Percentiles rank a stretch among this genome's conserved stretches.
Evolutionary conservation across 306 rosid species (phyloP).

Genomic region (Corylus americana): DNA sequence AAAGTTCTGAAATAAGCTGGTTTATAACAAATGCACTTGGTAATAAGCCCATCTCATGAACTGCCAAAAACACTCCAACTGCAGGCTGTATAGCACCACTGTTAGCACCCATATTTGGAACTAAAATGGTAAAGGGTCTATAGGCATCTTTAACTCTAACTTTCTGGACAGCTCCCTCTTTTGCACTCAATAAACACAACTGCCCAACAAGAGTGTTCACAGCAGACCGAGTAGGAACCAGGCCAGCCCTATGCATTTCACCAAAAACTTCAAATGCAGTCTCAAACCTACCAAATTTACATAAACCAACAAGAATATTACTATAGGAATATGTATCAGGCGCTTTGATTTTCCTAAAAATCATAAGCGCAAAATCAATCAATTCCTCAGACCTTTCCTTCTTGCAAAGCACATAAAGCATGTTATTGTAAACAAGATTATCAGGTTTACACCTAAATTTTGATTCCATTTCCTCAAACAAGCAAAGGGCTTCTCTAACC

Average conservation of each 20-base stretch:
- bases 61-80: conserved; percentile 55
- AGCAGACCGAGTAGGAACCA: conserved; percentile 67
- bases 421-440: conserved; percentile 63
- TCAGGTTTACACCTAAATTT: conserved; percentile 60
- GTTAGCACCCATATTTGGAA: conserved; percentile 57
- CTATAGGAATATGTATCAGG: conserved; percentile 72
- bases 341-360: conserved; percentile 51
- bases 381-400: conserved; percentile 54
- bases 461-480: conserved; percentile 66
- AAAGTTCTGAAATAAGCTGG: conserved; percentile 58
- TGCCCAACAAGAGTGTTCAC: conserved; percentile 60
- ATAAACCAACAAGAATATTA: conserved; percentile 68
- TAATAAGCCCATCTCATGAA: conserved; percentile 41
- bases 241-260: conserved; percentile 50
- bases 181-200: conserved; percentile 58
- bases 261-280: conserved; percentile 58
- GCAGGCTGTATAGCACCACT: conserved; percentile 61
- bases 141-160: conserved; percentile 47
- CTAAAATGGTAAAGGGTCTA: conserved; percentile 54
- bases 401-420: conserved; percentile 78
- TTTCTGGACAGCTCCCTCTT: conserved; percentile 59
- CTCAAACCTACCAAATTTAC: conserved; percentile 56
- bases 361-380: conserved; percentile 50
- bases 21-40: conserved; percentile 65
- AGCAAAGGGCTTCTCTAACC: conserved; percentile 51